Evolutionary conservation across 108 stramenopile species (phyloP).

Genomic region (Pseudonitzschia delicatissima): DNA sequence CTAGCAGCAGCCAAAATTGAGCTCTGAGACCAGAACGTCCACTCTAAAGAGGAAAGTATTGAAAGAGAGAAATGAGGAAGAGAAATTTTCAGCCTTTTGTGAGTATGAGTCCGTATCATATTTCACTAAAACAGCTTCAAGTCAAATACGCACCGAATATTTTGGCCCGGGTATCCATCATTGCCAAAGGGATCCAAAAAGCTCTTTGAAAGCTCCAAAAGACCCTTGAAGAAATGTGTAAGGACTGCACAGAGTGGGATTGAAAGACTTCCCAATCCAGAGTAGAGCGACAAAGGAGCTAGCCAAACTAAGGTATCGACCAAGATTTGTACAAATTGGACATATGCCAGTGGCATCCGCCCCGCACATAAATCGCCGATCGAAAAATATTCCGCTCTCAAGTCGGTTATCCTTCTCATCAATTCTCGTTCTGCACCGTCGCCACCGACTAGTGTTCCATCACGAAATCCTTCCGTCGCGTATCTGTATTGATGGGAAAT

Average conservation of each 20-base stretch:
- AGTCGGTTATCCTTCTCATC: constrained; percentile 33
- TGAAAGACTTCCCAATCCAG: constrained; percentile 1
- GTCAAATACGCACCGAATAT: constrained; percentile 31
- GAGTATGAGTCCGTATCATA: neutral
- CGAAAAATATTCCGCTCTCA: constrained; percentile 52
- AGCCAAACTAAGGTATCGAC: constrained; percentile 49
- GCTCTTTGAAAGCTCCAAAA: constrained; percentile 29
- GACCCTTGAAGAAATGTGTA: constrained; percentile 11
- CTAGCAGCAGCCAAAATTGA: constrained; percentile 62
- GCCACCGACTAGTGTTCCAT: constrained; percentile 38
- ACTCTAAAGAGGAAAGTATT: constrained; percentile 13
- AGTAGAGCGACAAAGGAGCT: constrained; percentile 52
- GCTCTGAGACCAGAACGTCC: constrained; percentile 63
- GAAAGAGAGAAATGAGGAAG: neutral
- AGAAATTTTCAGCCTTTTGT: neutral
- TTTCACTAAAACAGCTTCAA: neutral
- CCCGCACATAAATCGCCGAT: constrained; percentile 58
- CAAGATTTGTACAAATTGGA: constrained; percentile 58
- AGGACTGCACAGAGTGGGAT: constrained; percentile 9
- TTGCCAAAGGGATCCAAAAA: constrained; percentile 66
- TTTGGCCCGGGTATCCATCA: constrained; percentile 40
- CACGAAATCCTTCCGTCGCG: constrained; percentile 47
- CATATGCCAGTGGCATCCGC: constrained; percentile 73
- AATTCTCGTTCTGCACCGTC: constrained; percentile 52
- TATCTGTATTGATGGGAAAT: constrained; percentile 14